Evolutionary conservation across 1,284 basidiomycete species (phyloP).

Genomic region (Somion occarium): DNA sequence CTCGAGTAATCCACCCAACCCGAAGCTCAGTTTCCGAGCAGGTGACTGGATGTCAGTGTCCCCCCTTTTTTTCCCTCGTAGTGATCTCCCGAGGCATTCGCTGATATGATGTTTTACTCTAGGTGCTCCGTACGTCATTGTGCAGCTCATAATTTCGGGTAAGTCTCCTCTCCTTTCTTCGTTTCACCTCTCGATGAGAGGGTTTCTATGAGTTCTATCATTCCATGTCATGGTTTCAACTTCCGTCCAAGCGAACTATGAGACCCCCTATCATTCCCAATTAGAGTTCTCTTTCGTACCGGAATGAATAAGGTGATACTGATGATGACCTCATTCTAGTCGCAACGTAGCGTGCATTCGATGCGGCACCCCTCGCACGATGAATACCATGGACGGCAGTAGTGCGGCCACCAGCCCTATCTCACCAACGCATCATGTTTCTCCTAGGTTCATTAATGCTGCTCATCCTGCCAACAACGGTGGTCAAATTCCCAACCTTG

Average conservation of each 20-base stretch:
- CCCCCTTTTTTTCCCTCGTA: background rate
- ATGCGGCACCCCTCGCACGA: conserved; percentile 58
- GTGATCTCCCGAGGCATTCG: background rate
- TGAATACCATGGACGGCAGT: conserved; percentile 23
- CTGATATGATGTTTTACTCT: conserved; percentile 11
- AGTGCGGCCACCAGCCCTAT: conserved; percentile 11
- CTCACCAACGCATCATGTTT: conserved; percentile 20
- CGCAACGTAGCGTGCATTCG: conserved; percentile 71
- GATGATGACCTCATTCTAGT: conserved; percentile 40
- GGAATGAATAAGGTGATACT: no score
- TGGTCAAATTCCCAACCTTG: conserved; percentile 36
- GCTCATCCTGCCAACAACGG: conserved; percentile 1
- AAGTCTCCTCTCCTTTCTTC: conserved; percentile 30
- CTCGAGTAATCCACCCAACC: conserved; percentile 72
- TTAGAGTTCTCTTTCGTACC: no score
- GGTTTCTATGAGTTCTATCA: conserved; percentile 5
- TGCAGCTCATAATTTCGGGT: conserved; percentile 74
- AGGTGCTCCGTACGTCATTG: conserved; percentile 60
- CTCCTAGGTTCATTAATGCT: conserved; percentile 6
- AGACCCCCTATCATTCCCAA: conserved; percentile 27
- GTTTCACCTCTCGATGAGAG: no score
- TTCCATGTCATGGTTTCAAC: conserved; percentile 1
- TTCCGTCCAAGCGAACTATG: conserved; percentile 22
- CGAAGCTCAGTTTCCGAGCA: conserved; percentile 62
- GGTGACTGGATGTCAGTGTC: conserved; percentile 84